These are phyloP conservation scores for Phytophthora megakarya DNA, from an alignment of 352 stramenopile species.

Conservation along the genomic window DNA sequence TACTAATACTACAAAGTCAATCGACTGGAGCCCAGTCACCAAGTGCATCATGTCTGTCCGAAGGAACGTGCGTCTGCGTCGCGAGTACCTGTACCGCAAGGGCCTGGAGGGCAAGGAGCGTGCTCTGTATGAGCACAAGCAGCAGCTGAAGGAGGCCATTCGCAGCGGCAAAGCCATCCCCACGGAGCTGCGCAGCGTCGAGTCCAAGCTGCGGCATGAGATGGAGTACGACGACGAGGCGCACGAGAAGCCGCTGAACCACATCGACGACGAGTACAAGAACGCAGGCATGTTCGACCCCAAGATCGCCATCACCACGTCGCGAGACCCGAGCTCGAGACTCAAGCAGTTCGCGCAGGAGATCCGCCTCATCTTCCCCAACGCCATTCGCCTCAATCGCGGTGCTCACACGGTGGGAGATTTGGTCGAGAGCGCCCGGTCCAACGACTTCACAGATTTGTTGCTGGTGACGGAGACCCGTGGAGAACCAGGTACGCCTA, in stretches of 20 bases:
- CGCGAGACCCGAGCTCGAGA: constrained; percentile 94
- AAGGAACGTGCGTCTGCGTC: constrained; percentile 96
- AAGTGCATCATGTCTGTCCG: constrained; percentile 81
- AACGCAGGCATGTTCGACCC: constrained; percentile 97
- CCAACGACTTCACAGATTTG: constrained; percentile 98
- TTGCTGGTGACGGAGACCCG: constrained; percentile 98
- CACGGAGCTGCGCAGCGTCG: constrained; percentile 96
- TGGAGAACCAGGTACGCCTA: constrained; percentile 93
- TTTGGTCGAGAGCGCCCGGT: constrained; percentile 95
- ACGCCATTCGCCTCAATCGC: constrained; percentile 97
- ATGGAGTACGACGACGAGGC: constrained; percentile 92
- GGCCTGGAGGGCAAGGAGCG: constrained; percentile 95
- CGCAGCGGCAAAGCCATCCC: constrained; percentile 96
- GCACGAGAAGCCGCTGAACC: constrained; percentile 87
- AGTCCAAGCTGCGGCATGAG: constrained; percentile 92
- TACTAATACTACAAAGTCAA: no score
- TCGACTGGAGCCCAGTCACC: constrained; percentile 23
- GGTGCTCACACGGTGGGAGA: constrained; percentile 94
- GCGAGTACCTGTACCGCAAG: constrained; percentile 99
- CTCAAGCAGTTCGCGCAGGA: constrained; percentile 99
- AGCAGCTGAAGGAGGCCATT: constrained; percentile 94
- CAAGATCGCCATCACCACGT: constrained; percentile 98
- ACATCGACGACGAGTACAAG: constrained; percentile 99
- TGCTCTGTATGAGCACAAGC: constrained; percentile 97
- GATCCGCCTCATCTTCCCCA: constrained; percentile 98